Evolutionary conservation across 208 protist genomes (phyloP).

Genomic region (Trypanosoma melophagium): DNA sequence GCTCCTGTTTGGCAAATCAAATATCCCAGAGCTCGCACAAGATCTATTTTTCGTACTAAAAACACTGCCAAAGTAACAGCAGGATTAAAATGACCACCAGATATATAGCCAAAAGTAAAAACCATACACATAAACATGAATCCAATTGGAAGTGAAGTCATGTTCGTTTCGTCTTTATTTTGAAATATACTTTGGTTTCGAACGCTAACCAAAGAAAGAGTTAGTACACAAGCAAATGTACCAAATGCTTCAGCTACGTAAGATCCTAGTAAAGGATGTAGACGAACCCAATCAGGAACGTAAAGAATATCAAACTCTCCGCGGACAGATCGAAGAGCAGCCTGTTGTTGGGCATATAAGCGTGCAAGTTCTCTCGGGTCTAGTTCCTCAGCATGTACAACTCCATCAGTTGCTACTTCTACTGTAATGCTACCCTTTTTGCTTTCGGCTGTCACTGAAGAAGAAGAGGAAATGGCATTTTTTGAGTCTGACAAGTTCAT

Average conservation of each 20-base stretch:
- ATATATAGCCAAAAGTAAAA: constrained; percentile 84
- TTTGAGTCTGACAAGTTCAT: not conserved
- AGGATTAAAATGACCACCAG: constrained; percentile 82
- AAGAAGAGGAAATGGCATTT: not conserved
- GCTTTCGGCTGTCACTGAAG: not conserved
- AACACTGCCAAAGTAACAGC: constrained; percentile 78
- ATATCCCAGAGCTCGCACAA: constrained; percentile 54
- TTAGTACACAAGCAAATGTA: constrained; percentile 80
- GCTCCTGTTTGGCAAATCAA: constrained; percentile 70
- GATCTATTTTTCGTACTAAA: constrained; percentile 55
- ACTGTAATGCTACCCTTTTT: constrained; percentile 23
- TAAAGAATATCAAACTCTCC: constrained; percentile 66
- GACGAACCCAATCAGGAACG: constrained; percentile 79
- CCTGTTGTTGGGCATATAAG: constrained; percentile 69
- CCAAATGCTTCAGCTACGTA: constrained; percentile 80
- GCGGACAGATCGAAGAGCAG: constrained; percentile 54
- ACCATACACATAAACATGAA: constrained; percentile 86
- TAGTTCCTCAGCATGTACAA: constrained; percentile 48
- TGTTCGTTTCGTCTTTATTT: constrained; percentile 55
- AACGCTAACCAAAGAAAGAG: constrained; percentile 66
- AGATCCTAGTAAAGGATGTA: constrained; percentile 78
- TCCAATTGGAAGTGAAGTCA: constrained; percentile 74
- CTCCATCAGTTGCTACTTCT: constrained; percentile 45
- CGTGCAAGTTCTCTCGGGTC: constrained; percentile 59
- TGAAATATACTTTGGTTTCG: constrained; percentile 68